Evolutionary conservation across 2,329 filamentous ascomycete genomes (phyloP).

Genomic region (Orbilia ellipsospora): DNA sequence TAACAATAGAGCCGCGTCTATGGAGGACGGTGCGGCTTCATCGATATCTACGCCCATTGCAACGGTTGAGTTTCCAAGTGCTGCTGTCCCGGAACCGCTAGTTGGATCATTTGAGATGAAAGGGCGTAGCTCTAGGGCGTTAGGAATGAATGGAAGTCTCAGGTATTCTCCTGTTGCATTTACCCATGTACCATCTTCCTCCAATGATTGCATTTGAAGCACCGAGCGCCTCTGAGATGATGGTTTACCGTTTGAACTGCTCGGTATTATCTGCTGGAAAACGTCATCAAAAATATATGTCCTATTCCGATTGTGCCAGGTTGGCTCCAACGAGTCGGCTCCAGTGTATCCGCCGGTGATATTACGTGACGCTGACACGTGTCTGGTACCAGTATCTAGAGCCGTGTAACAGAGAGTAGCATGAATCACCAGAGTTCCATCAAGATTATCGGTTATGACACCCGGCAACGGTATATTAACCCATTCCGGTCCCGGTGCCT

Average conservation of each 20-base stretch:
- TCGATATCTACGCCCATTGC: neutral
- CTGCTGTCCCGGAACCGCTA: neutral
- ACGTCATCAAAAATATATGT: neutral
- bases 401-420: conserved; percentile 13
- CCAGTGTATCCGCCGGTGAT: neutral
- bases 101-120: neutral
- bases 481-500: no score
- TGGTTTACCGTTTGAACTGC: no score
- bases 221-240: neutral
- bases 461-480: no score
- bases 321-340: neutral
- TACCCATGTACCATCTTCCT: neutral
- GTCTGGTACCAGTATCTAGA: conserved; percentile 4
- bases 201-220: neutral
- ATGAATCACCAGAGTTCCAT: no score
- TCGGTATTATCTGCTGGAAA: neutral
- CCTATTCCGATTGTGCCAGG: neutral
- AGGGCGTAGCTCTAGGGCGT: neutral
- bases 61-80: neutral
- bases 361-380: neutral
- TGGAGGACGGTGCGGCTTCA: neutral
- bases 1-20: no score
- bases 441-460: no score
- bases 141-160: neutral
- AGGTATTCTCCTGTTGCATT: neutral